These are phyloP conservation scores for Pseudogymnoascus sp. DNA, from an alignment of 2,329 filamentous ascomycete genomes.

Conservation along the genomic window DNA sequence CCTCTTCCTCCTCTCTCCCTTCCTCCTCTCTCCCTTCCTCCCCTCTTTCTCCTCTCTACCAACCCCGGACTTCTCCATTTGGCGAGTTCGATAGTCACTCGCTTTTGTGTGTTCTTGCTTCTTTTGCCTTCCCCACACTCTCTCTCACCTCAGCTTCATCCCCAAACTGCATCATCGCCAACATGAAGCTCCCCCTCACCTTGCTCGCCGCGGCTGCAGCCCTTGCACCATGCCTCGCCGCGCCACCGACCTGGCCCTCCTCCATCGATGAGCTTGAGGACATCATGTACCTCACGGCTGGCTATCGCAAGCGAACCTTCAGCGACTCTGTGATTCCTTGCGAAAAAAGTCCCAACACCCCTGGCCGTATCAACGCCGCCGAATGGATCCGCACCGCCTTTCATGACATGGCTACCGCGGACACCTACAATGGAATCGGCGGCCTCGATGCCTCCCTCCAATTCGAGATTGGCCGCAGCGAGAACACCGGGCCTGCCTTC, in stretches of 20 bases:
- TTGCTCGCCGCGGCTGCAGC: slow-evolving; percentile 14
- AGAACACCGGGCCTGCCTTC: slow-evolving; percentile 50
- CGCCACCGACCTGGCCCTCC: slow-evolving; percentile 53
- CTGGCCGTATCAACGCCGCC: slow-evolving; percentile 49
- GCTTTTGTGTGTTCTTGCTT: not conserved
- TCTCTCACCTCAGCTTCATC: not conserved
- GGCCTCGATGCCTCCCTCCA: slow-evolving; percentile 53
- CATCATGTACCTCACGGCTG: slow-evolving; percentile 51
- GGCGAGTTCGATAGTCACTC: not conserved
- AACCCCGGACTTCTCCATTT: not conserved
- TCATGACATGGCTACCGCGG: slow-evolving; percentile 52
- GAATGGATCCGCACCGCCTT: slow-evolving; percentile 55
- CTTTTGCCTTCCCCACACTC: not conserved
- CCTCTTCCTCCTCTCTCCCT: not conserved
- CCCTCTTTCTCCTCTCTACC: not conserved
- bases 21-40: not conserved
- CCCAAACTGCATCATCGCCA: not conserved
- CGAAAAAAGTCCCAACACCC: slow-evolving; percentile 41
- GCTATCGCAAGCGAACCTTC: slow-evolving; percentile 47
- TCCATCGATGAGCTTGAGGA: slow-evolving; percentile 54
- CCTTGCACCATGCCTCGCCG: slow-evolving; percentile 16
- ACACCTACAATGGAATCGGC: slow-evolving; percentile 38
- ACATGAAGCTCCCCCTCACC: slow-evolving; percentile 19
- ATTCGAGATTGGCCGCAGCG: slow-evolving; percentile 46
- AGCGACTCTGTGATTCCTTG: slow-evolving; percentile 50